Base-by-base conservation (phyloP, 148 eudicot species). In the Suaeda aralocaspica region DNA sequence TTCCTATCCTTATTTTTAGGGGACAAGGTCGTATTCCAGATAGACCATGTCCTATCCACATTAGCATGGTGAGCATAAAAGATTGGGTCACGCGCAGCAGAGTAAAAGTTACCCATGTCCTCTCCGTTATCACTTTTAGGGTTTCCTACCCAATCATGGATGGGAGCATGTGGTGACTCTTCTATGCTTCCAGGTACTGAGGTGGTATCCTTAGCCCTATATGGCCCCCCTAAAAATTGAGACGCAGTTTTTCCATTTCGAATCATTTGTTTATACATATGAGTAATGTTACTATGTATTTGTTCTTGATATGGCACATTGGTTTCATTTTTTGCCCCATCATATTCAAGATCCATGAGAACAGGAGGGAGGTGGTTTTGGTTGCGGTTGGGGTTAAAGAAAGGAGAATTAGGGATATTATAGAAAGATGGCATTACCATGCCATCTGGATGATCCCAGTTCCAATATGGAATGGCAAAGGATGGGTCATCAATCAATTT, bases 51-150 rank as follows among this genome's bases (percentile, higher is more conserved):
- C 10, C 96, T 76, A 21, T 92, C 96, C 11, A 88, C 49, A 30
- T 92, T 92, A 12, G 84, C 49, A 42, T 92, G 98, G 67, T 92
- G 98, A 49, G 77, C 86, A 19, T 50, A 92, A 67, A 89, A 92
- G 3, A 92, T 59, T 2, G 98, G 93, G 74, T 92, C 96, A 0
- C 89, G 60, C 0, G 61, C 98, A 2, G 98, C 96, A 0, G 98
- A 88, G 77, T 89, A 92, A 65, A 92, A 89, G 78, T 84, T 86
- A 5, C 98, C 97, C 98, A 89, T 89, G 76, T 92, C 77, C 76
- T 92, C 98, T 1, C 72, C 39, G 14, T 83, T 86, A 4, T 86
- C 84, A 62, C 82, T 91, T 65, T 62, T 74, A 1, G 82, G 59
- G n/a, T 89, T 89, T 4, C 93, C 93, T 5, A 85, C 59, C 96